Conservation (phyloP, 495 filamentous ascomycete genomes). For the Podospora anserina region DNA sequence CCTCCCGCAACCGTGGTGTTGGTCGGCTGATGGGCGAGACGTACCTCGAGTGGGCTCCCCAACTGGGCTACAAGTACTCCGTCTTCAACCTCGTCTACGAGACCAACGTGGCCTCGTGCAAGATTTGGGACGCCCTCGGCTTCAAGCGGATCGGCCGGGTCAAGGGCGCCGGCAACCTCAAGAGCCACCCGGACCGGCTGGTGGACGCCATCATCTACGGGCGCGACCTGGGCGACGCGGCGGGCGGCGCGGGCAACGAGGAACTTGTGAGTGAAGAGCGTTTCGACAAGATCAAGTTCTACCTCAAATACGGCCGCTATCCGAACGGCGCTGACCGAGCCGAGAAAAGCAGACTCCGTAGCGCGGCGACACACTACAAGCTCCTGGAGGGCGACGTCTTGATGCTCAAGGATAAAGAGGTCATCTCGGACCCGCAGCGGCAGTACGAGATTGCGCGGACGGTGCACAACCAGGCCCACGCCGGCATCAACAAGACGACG, state of each 20-base stretch:
- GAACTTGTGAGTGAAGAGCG: constrained; percentile 93
- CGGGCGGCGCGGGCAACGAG: constrained; percentile 55
- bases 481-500: constrained; percentile 97
- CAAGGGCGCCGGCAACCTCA: constrained; percentile 80
- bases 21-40: constrained; percentile 90
- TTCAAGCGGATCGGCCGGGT: constrained; percentile 96
- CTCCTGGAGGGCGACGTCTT: constrained; percentile 73
- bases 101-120: constrained; percentile 90
- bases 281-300: constrained; percentile 97
- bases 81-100: constrained; percentile 99
- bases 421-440: constrained; percentile 83
- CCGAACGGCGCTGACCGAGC: constrained; percentile 89
- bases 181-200: constrained; percentile 72
- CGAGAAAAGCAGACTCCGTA: constrained; percentile 89
- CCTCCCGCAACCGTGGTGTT: constrained; percentile 82
- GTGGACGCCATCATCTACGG: constrained; percentile 98
- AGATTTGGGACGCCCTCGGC: constrained; percentile 95
- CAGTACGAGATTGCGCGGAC: constrained; percentile 86
- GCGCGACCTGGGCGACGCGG: constrained; percentile 61
- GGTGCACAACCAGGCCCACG: constrained; percentile 75
- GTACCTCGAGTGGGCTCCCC: constrained; percentile 92
- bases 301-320: constrained; percentile 92
- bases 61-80: constrained; percentile 90
- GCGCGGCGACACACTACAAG: constrained; percentile 94
- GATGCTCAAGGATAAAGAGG: constrained; percentile 97